Conservation (phyloP, 179 eudicot species). For the Carnegiea gigantea region DNA sequence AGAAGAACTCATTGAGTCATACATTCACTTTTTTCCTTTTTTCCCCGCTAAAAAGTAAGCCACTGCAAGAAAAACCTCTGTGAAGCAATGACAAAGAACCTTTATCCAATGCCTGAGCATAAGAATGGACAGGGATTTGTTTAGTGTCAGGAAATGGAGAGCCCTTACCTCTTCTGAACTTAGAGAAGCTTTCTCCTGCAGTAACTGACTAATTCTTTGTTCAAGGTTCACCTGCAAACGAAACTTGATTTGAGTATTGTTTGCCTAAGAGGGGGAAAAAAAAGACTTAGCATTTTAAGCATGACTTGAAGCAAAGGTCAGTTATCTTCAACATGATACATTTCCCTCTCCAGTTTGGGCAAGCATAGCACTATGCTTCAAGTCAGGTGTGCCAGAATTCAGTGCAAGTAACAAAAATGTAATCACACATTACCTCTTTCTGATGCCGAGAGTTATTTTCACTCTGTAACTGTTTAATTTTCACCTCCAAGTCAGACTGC, state of each 20-base stretch:
- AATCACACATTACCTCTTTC: slow-evolving; percentile 52
- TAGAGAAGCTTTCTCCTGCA: slow-evolving; percentile 45
- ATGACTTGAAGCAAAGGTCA: not conserved
- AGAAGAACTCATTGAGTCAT: slow-evolving; percentile 11
- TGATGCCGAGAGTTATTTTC: slow-evolving; percentile 58
- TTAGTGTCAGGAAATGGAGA: not conserved
- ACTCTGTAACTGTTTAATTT: slow-evolving; percentile 40
- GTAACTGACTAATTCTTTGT: slow-evolving; percentile 46
- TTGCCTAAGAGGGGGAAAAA: not conserved
- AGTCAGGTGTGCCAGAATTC: not conserved
- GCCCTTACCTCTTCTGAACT: slow-evolving; percentile 41
- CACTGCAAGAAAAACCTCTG: not conserved
- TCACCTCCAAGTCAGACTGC: slow-evolving; percentile 48
- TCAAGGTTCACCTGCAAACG: slow-evolving; percentile 33
- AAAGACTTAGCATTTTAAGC: not conserved
- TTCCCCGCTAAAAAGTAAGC: not conserved
- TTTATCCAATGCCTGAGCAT: not conserved
- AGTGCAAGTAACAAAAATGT: not conserved
- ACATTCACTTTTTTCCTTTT: not conserved
- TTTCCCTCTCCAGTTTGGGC: not conserved
- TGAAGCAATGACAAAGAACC: not conserved
- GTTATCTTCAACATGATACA: not conserved
- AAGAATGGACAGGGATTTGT: not conserved
- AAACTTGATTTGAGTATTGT: not conserved
- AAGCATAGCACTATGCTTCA: not conserved